Percentiles rank a stretch among this genome's conserved stretches.
Evolutionary conservation across 2,329 filamentous ascomycete genomes (phyloP).

Genomic region (Gremmenia infestans): DNA sequence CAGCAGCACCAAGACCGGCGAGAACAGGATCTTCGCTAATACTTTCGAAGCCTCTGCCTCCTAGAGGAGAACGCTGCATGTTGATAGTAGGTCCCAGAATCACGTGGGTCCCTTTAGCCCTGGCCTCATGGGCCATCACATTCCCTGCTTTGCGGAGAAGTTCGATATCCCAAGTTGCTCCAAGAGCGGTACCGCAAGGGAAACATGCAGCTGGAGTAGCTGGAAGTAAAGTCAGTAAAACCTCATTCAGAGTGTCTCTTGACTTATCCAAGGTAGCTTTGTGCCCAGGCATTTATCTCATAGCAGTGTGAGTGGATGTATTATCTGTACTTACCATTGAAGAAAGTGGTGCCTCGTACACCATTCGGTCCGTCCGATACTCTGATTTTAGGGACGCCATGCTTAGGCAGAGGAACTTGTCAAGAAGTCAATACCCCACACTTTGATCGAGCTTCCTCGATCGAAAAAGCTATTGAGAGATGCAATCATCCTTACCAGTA

Average conservation of each 20-base stretch:
- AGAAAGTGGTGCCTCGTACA: constrained; percentile 31
- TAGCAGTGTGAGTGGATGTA: background rate
- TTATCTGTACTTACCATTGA: constrained; percentile 17
- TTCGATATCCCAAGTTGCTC: constrained; percentile 61
- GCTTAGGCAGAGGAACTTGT: constrained; percentile 26
- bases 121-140: constrained; percentile 62
- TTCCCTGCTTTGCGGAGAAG: constrained; percentile 58
- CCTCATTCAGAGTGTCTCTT: background rate
- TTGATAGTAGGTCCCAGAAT: constrained; percentile 61
- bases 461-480: background rate
- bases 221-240: background rate
- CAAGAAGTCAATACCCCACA: background rate
- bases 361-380: constrained; percentile 34
- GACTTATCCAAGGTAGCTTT: background rate
- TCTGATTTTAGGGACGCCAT: constrained; percentile 31
- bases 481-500: no score
- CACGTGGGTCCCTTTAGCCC: constrained; percentile 64
- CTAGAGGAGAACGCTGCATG: constrained; percentile 43
- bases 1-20: constrained; percentile 39
- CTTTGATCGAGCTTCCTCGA: background rate
- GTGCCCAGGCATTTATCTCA: no score
- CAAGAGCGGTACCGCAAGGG: constrained; percentile 42
- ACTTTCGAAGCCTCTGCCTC: constrained; percentile 44
- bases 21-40: constrained; percentile 45
- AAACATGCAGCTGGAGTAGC: constrained; percentile 35